Conservation (phyloP, 2,329 filamentous ascomycete genomes). For the Pseudogymnoascus sp. region DNA sequence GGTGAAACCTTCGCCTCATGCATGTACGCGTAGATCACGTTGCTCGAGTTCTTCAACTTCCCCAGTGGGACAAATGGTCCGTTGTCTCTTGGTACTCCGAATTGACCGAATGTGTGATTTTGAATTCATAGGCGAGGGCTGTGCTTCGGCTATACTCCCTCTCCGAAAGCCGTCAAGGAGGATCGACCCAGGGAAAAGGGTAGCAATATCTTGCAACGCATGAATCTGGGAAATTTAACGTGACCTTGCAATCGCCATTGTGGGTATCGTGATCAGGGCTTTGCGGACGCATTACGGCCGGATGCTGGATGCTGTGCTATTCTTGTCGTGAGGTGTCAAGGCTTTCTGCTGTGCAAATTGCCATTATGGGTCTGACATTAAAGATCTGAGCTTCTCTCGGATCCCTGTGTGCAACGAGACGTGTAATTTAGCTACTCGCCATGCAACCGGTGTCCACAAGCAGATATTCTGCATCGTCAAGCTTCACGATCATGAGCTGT, state of each 20-base stretch:
- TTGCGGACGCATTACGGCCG: not conserved
- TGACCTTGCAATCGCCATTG: not conserved
- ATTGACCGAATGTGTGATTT: not conserved
- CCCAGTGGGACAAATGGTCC: not conserved
- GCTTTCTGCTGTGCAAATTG: conserved; percentile 3
- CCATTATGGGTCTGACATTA: not conserved
- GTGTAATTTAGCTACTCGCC: conserved; percentile 8
- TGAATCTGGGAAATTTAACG: conserved; percentile 6
- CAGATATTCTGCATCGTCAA: not conserved
- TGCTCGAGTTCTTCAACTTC: not conserved
- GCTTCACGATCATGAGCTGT: not conserved
- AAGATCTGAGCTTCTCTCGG: conserved; percentile 1
- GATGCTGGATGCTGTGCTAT: not conserved
- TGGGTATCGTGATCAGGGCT: not conserved
- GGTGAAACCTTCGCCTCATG: conserved; percentile 1
- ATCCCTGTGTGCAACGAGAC: not conserved
- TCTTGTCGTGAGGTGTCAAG: conserved; percentile 4
- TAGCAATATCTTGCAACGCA: not conserved
- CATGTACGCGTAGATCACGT: not conserved
- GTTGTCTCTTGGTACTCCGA: not conserved
- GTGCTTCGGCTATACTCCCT: not conserved
- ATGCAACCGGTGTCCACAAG: not conserved
- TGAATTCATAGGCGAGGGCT: conserved; percentile 3
- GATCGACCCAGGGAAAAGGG: not conserved
- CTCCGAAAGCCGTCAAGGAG: not conserved